Base-by-base conservation (phyloP, 345 rosid genomes). In the Eucalyptus paniculata region DNA sequence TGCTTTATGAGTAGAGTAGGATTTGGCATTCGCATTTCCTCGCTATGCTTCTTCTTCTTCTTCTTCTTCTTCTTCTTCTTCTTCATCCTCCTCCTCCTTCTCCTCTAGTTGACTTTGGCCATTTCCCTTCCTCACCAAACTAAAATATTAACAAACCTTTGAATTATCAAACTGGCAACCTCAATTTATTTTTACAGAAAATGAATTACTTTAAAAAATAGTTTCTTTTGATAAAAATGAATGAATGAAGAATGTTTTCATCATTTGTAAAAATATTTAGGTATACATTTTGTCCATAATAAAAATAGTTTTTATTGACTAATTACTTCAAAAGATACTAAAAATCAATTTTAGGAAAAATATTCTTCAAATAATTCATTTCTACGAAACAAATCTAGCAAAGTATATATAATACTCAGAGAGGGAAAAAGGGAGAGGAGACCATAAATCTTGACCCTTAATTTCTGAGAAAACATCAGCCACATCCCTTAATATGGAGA, bases 31-130 rank as follows among this genome's bases (percentile, higher is more conserved):
- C 83, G 7, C 83, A 77, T 77, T 37, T 37, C 83, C 83, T 77
- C 28, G 47, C 24, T 11, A 11, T 77, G 45, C 83, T 77, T 3
- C 83, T 10, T 2, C 82, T 9, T 3, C 83, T 10, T 2, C 82
- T 9, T 5, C 80, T 8, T 3, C 82, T 18, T 9, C 44, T 5
- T 9, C 81, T 0, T 17, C 80, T 0, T 8, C 40, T 1, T 16
- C 80, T 0, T 8, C 40, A 1, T 16, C 19, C 17, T 50, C 82
- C 9, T 32, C 82, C 12, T 19, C 45, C 12, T 6, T 1, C 2
- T 34, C 81, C 42, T 18, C 26, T 18, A 77, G 83, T 77, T 77
- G 83, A 77, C 83, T 77, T 77, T 77, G 83, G 83, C 83, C 47
- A 77, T 69, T 77, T 77, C 47, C 83, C 28, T 21, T 72, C 45